Conservation (phyloP, 441 rosid genomes). For the Pelargonium citronellum region DNA sequence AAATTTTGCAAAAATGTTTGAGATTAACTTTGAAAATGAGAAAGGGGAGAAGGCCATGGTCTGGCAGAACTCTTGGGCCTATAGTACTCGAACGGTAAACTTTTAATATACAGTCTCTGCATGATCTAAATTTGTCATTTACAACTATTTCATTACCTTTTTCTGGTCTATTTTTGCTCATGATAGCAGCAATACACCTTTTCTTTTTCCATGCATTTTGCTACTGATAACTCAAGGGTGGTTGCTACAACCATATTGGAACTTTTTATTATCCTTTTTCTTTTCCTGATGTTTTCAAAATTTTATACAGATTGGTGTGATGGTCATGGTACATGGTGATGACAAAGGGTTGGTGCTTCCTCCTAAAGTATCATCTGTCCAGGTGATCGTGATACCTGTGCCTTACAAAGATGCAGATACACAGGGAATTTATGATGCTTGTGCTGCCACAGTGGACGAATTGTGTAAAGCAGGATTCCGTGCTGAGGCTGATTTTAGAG, state of each 20-base stretch:
- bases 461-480: constrained; percentile 65
- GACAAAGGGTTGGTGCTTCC: constrained; percentile 82
- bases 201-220: background rate
- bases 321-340: constrained; percentile 99
- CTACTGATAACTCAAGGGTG: background rate
- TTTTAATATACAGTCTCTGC: background rate
- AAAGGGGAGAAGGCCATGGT: constrained; percentile 84
- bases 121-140: background rate
- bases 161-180: too few species aligned
- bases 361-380: constrained; percentile 82
- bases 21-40: constrained; percentile 83
- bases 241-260: too few species aligned
- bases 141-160: background rate
- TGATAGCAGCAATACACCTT: too few species aligned
- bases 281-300: background rate
- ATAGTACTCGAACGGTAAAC: constrained; percentile 75
- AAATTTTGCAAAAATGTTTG: constrained; percentile 95
- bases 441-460: constrained; percentile 58
- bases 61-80: constrained; percentile 99
- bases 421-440: constrained; percentile 80
- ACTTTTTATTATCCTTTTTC: too few species aligned
- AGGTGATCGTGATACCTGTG: constrained; percentile 84
- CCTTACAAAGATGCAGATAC: constrained; percentile 91
- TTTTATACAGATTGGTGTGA: constrained; percentile 71
- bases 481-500: constrained; percentile 82